Conservation (phyloP, 2,329 filamentous ascomycete genomes). For the Fusarium sororula region DNA sequence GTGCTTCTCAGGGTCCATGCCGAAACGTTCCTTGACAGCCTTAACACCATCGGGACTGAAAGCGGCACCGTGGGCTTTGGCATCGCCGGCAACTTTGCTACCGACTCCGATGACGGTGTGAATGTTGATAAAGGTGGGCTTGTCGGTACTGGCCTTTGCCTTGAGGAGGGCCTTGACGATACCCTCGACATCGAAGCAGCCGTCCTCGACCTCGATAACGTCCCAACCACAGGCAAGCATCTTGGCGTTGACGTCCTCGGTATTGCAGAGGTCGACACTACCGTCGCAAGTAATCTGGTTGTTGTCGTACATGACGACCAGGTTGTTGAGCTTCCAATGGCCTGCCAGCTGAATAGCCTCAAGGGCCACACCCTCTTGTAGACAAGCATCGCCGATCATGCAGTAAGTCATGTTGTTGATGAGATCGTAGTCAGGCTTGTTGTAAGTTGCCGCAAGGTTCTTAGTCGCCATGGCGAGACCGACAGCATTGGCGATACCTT, state of each 20-base stretch:
- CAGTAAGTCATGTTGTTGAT: constrained; percentile 64
- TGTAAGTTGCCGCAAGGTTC: constrained; percentile 63
- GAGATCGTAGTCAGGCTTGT: constrained; percentile 58
- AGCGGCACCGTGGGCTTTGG: constrained; percentile 66
- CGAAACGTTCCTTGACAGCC: constrained; percentile 46
- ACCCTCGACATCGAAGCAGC: constrained; percentile 58
- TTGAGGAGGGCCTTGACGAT: constrained; percentile 56
- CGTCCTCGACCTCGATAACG: constrained; percentile 63
- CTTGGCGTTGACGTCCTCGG: constrained; percentile 66
- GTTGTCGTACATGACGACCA: constrained; percentile 68
- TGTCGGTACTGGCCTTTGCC: constrained; percentile 54
- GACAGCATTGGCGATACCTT: constrained; percentile 69
- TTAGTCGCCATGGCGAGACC: constrained; percentile 67
- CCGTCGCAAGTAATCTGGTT: constrained; percentile 70
- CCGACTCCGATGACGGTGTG: constrained; percentile 65
- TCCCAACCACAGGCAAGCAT: constrained; percentile 66
- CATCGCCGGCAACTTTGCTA: constrained; percentile 58
- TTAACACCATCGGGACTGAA: constrained; percentile 64
- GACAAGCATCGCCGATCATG: constrained; percentile 66
- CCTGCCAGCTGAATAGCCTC: constrained; percentile 67
- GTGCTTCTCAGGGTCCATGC: constrained; percentile 48
- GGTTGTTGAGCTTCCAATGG: constrained; percentile 64
- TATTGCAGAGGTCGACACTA: constrained; percentile 61
- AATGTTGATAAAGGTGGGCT: constrained; percentile 67
- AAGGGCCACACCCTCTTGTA: constrained; percentile 66